A percentile compares a stretch with the other conserved stretches of the same genome.
These are phyloP conservation scores for Plasmodium gallinaceum DNA, from an alignment of 169 alveolate species.

Conservation along the genomic window DNA sequence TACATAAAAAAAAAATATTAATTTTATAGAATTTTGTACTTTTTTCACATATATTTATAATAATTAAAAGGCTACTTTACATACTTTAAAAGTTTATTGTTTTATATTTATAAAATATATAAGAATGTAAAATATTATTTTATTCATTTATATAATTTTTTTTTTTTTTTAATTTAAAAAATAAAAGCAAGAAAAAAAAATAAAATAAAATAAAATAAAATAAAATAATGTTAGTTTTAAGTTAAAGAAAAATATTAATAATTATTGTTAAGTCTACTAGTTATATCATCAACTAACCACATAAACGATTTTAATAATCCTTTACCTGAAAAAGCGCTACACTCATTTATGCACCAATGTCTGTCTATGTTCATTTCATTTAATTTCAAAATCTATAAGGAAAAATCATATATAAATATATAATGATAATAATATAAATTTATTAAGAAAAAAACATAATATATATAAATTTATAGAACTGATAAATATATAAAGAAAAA, in stretches of 20 bases:
- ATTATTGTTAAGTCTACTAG: slow-evolving; percentile 89
- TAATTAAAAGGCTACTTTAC: too few relatives aligned
- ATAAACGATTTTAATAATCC: slow-evolving; percentile 95
- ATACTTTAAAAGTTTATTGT: too few relatives aligned
- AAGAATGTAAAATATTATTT: not conserved
- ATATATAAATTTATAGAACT: slow-evolving; percentile 77
- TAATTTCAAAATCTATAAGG: slow-evolving; percentile 82
- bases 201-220: too few relatives aligned
- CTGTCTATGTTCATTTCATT: slow-evolving; percentile 87
- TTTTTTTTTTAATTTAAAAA: not conserved
- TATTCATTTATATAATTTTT: not conserved
- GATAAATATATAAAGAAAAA: not conserved
- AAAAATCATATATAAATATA: not conserved
- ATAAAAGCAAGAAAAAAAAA: slow-evolving; percentile 14
- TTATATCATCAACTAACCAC: slow-evolving; percentile 96
- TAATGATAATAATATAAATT: not conserved
- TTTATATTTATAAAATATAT: too few relatives aligned
- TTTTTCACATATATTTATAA: too few relatives aligned
- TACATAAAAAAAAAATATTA: slow-evolving; percentile 23
- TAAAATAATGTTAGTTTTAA: not conserved
- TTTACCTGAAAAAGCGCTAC: slow-evolving; percentile 95
- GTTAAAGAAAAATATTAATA: not conserved
- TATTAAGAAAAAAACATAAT: too few relatives aligned
- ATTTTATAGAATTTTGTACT: too few relatives aligned
- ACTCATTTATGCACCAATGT: slow-evolving; percentile 95